Base-by-base conservation (phyloP, 768 basidiomycete species). In the Coprinopsis marcescibilis region DNA sequence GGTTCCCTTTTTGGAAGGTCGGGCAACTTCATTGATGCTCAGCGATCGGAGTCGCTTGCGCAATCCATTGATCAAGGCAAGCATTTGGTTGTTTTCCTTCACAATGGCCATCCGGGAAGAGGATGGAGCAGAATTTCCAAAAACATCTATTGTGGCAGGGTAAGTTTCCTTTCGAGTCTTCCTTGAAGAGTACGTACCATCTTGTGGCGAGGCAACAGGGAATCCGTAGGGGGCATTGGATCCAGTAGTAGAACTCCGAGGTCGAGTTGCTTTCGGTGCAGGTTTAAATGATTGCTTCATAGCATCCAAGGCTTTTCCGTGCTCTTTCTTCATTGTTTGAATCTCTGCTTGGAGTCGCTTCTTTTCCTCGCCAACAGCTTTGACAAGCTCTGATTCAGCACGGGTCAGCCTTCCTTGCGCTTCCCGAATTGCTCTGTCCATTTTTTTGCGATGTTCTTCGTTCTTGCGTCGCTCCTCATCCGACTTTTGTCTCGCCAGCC, bases 11-110 rank as follows among this genome's bases (percentile, higher is more conserved):
- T 63, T 63, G 7, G 60, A 61, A 4, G 82, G 76, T 19, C 71
- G 71, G 14, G 75, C 71, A 32, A 69, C 59, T 33, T 77, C 73
- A 38, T 77, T 76, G 52, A 89, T 76, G 45, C 70, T 73, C 50
- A 89, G 69, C 7, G 79, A 75, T 35, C 75, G 75, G 25, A 90
- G 65, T 11, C 77, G 72, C 55, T 74, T 83, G 45, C 84, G 73
- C 21, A 86, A 65, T 1, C 63, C 61, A 39, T 77, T 59, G 34
- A 89, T 73, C 24, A 65, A 71, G 20, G 65, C 59, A 54, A 79
- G 44, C 45, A 45, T 49, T 39, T 51, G 40, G 38, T 55, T 44
- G 45, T 49, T 46, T 38, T 60, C 60, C 36, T 58, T 50, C 46
- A 54, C 20, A 21, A 40, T 45, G 13, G 39, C 44, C 34, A 42